Evolutionary conservation across 257 asterid genomes (phyloP).

Genomic region (Schizonepeta tenuifolia): DNA sequence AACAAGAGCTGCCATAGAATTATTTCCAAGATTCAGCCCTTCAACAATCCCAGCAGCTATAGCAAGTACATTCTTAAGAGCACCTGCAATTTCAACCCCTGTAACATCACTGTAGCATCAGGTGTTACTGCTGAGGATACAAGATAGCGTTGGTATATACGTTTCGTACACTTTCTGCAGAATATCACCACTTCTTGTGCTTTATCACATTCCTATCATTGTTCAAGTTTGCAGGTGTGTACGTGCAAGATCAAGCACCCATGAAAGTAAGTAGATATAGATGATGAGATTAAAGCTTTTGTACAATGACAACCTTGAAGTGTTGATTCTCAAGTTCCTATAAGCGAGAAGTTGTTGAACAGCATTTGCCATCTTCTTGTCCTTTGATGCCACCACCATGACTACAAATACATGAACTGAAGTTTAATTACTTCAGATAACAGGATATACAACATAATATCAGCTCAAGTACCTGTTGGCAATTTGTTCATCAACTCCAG

Average conservation of each 20-base stretch:
- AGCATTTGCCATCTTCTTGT: conserved; percentile 78
- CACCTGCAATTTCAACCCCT: conserved; percentile 98
- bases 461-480: conserved; percentile 60
- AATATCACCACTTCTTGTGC: conserved; percentile 4
- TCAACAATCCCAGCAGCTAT: conserved; percentile 97
- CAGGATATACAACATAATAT: conserved; percentile 11
- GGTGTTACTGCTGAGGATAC: conserved; percentile 54
- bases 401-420: conserved; percentile 43
- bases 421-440: conserved; percentile 24
- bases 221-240: no score
- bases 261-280: conserved; percentile 9
- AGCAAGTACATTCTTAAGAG: conserved; percentile 90
- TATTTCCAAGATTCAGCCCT: conserved; percentile 90
- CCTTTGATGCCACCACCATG: conserved; percentile 92
- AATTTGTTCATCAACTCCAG: conserved; percentile 85
- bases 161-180: neutral
- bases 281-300: neutral
- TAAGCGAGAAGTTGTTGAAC: conserved; percentile 94
- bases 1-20: conserved; percentile 96
- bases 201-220: neutral
- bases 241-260: no score
- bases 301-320: conserved; percentile 68
- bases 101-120: conserved; percentile 91
- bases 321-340: conserved; percentile 71
- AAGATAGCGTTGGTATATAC: neutral